These are phyloP conservation scores for Fraxinus xanthoxyloides DNA, from an alignment of 305 asterid genomes.

Conservation along the genomic window DNA sequence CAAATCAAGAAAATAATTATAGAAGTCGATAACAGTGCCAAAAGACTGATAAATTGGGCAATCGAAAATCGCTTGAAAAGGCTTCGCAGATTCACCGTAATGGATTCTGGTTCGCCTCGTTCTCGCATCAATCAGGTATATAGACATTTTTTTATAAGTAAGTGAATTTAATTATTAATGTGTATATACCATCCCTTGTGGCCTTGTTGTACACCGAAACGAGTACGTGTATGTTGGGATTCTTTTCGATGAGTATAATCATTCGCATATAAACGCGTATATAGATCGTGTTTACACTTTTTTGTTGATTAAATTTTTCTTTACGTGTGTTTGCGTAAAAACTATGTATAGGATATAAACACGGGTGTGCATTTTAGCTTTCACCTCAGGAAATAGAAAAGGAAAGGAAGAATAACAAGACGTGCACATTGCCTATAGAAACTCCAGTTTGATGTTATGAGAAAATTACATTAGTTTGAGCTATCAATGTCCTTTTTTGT, in stretches of 20 bases:
- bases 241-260: background rate
- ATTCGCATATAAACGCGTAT: background rate
- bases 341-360: background rate
- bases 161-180: background rate
- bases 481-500: background rate
- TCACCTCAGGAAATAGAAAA: background rate
- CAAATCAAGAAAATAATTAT: background rate
- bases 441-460: background rate
- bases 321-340: background rate
- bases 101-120: constrained; percentile 64
- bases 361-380: background rate
- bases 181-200: background rate
- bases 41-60: constrained; percentile 4
- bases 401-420: background rate
- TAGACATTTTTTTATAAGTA: background rate
- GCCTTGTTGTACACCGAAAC: background rate
- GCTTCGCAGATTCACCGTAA: constrained; percentile 25
- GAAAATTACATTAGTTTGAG: background rate
- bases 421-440: background rate
- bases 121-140: constrained; percentile 72
- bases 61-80: constrained; percentile 14
- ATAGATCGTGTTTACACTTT: background rate
- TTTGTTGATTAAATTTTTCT: background rate
- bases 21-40: background rate
- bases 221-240: background rate